Evolutionary conservation across 768 basidiomycete species (phyloP).

Genomic region (Amanita muscaria): DNA sequence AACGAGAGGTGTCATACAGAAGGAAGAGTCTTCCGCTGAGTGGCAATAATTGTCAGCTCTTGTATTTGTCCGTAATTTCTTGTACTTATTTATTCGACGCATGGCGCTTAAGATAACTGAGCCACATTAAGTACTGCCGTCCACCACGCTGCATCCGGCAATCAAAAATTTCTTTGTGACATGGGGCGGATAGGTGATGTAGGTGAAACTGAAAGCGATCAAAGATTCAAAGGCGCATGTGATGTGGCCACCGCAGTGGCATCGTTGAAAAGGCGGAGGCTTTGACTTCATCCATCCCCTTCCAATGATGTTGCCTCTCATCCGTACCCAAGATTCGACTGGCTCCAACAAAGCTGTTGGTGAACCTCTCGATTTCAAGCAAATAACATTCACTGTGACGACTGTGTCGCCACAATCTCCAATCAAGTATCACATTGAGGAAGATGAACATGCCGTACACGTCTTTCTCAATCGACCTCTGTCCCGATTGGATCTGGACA

Average conservation of each 20-base stretch:
- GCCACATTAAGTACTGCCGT: no score
- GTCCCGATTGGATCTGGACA: slow-evolving; percentile 7
- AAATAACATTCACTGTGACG: slow-evolving; percentile 5
- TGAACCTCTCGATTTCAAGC: slow-evolving; percentile 5
- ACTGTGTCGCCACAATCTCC: slow-evolving; percentile 3
- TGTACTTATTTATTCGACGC: slow-evolving; percentile 5
- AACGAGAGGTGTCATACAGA: slow-evolving; percentile 23
- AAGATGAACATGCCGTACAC: slow-evolving; percentile 3
- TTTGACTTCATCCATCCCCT: background rate
- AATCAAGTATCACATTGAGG: slow-evolving; percentile 6
- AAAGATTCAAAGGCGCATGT: background rate
- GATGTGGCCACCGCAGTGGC: slow-evolving; percentile 5
- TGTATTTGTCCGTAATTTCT: background rate
- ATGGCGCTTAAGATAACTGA: no score
- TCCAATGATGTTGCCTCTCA: background rate
- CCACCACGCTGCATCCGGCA: background rate
- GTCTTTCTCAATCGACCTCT: slow-evolving; percentile 7
- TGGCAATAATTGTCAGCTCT: background rate
- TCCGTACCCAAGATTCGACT: background rate
- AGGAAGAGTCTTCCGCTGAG: background rate
- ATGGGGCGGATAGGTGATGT: no score
- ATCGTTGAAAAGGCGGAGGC: slow-evolving; percentile 5
- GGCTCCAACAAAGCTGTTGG: background rate
- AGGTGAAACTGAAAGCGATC: no score
- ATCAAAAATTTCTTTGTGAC: background rate